phyloP scores from a whole-genome alignment of 1,284 basidiomycete species.

The Sanguinoderma infundibulare region DNA sequence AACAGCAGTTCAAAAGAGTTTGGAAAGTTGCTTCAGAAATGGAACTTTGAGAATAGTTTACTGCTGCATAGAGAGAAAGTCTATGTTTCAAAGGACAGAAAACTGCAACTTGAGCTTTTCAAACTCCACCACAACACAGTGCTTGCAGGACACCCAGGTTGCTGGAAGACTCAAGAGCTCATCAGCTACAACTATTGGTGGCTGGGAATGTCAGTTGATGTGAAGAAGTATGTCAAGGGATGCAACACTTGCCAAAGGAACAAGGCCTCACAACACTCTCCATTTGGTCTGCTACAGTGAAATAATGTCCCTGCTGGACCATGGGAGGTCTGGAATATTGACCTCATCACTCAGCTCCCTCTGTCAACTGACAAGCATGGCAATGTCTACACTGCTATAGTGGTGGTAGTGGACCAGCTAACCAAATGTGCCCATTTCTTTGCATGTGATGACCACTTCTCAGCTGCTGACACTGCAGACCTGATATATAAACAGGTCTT shows the following conservation, averaged over 20 bases:
- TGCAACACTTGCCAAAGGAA: too few relatives aligned
- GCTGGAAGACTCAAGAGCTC: too few relatives aligned
- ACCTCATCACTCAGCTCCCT: neutral
- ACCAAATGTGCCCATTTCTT: neutral
- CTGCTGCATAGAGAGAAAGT: neutral
- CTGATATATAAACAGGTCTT: neutral
- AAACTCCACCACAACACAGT: neutral
- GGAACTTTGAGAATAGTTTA: neutral
- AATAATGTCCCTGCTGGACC: too few relatives aligned
- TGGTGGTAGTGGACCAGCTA: neutral
- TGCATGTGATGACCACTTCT: neutral
- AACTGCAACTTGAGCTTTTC: neutral
- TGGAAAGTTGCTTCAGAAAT: too few relatives aligned
- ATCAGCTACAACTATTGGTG: conserved; percentile 5
- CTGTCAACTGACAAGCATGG: neutral
- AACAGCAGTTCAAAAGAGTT: too few relatives aligned
- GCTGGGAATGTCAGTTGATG: too few relatives aligned
- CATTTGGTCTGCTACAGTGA: too few relatives aligned
- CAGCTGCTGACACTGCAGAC: neutral
- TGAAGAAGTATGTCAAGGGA: too few relatives aligned
- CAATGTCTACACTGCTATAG: neutral
- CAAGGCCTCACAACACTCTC: too few relatives aligned
- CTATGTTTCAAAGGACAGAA: neutral
- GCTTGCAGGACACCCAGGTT: too few relatives aligned
- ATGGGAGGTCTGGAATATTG: neutral